Base-by-base conservation (phyloP, 768 basidiomycete genomes). In the Macrolepiota dolichaula region DNA sequence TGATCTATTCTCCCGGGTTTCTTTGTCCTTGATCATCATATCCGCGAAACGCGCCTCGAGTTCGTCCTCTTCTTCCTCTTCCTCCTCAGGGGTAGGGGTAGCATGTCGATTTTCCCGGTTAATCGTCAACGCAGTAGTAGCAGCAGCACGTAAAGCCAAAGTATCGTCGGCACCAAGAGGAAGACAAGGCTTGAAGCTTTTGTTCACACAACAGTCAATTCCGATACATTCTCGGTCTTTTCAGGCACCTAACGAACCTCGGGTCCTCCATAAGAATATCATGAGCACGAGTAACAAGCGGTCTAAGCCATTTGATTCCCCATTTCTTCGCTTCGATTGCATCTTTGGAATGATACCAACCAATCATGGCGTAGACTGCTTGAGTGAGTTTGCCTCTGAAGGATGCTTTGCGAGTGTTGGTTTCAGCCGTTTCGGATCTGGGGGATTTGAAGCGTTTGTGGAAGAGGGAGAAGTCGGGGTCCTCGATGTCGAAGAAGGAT, bases 271-370 rank as follows among this genome's bases (percentile, higher is more conserved):
- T 46, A 50, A 63, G 52, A 15, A 63, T 60, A 47, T 62, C 65
- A 55, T 68, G 67, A 12, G 65, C 65, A 22, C 55, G 52, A 15
- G 55, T 54, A 29, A 71, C 70, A 22, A 70, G 61, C 11, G 65
- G 65, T 32, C 53, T 59, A 55, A 69, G 63, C 57, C 66, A 71
- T 9, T 35, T 38, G 6, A 62, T 55, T 36, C 64, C 69, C 70
- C 69, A 70, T 37, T 59, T 64, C 27, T 63, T 58, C 12, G 68
- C 67, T 22, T 51, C 50, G 6, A 29, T 50, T 2, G 66, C 62
- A 27, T 70, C 64, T 46, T 52, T 50, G 35, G 57, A 55, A 57
- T 70, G 65, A 60, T 63, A 69, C 69, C 70, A 70, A 36, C 69
- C 70, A n/a, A 71, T 64, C 4, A 65, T 59, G 4, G 68, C 69